Conservation (phyloP, 2,329 filamentous ascomycete species). For the Botryotinia globosa region DNA sequence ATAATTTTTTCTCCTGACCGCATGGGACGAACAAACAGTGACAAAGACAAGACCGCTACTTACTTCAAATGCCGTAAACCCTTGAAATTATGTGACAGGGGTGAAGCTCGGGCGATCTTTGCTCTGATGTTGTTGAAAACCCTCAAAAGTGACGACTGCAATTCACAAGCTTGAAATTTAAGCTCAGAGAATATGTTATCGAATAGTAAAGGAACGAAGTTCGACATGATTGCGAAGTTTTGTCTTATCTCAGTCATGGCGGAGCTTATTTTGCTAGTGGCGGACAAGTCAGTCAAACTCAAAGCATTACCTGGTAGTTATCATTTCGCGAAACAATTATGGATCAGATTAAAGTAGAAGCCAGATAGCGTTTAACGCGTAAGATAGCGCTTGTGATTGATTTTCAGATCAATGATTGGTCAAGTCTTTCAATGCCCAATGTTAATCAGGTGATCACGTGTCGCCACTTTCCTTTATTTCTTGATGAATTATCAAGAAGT, state of each 20-base stretch:
- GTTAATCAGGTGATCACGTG: conserved; percentile 11
- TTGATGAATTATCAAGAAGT: not conserved
- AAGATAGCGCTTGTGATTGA: conserved; percentile 18
- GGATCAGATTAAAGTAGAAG: not conserved
- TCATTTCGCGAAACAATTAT: not conserved
- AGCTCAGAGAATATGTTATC: not conserved
- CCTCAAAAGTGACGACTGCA: not conserved
- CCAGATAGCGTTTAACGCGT: conserved; percentile 21
- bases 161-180: not conserved
- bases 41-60: not conserved
- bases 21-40: not conserved
- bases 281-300: not conserved
- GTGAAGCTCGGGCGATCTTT: not conserved
- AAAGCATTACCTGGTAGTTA: conserved; percentile 1
- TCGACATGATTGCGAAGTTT: not conserved
- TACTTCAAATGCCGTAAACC: not conserved
- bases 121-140: not conserved
- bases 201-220: not conserved
- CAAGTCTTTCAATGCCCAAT: not conserved
- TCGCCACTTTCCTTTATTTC: not conserved
- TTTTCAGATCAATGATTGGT: not conserved
- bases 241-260: conserved; percentile 4
- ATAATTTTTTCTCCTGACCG: not conserved
- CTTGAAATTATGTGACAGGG: not conserved
- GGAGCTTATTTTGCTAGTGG: conserved; percentile 5